Percentiles rank a stretch among this genome's conserved stretches.
These are phyloP conservation scores for Abortiporus biennis DNA, from an alignment of 1,284 basidiomycete species.

Conservation along the genomic window DNA sequence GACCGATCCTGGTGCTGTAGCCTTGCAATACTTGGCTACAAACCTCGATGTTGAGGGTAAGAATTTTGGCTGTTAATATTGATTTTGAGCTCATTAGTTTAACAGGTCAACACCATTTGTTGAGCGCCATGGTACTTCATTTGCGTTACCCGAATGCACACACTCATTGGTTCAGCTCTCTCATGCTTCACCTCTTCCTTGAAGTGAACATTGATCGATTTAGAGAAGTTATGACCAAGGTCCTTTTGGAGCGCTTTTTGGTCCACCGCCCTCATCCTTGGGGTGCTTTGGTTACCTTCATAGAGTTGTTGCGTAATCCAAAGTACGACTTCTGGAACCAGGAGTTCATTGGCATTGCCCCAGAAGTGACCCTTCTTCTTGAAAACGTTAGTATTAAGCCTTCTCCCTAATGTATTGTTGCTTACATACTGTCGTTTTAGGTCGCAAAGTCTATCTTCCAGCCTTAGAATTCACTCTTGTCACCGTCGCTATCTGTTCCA, in stretches of 20 bases:
- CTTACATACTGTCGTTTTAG: slow-evolving; percentile 31
- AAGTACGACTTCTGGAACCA: slow-evolving; percentile 87
- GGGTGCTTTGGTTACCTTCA: slow-evolving; percentile 92
- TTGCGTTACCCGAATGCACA: slow-evolving; percentile 96
- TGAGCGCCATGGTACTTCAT: slow-evolving; percentile 89
- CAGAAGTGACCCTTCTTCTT: slow-evolving; percentile 76
- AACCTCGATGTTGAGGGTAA: slow-evolving; percentile 89
- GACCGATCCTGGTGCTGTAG: slow-evolving; percentile 76
- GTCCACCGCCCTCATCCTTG: slow-evolving; percentile 96
- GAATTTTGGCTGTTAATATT: not conserved
- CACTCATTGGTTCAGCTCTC: slow-evolving; percentile 91
- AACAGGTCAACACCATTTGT: slow-evolving; percentile 86
- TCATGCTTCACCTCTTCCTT: slow-evolving; percentile 83
- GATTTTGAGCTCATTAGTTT: not conserved
- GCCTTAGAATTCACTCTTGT: slow-evolving; percentile 50
- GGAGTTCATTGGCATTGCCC: slow-evolving; percentile 73
- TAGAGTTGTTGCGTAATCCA: slow-evolving; percentile 80
- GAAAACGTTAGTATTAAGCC: slow-evolving; percentile 56
- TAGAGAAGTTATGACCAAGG: slow-evolving; percentile 87
- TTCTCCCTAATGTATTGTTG: slow-evolving; percentile 5
- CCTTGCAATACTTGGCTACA: slow-evolving; percentile 76
- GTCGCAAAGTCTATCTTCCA: slow-evolving; percentile 70
- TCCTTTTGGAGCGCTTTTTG: slow-evolving; percentile 90
- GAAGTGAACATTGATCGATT: slow-evolving; percentile 73
- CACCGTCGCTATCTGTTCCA: slow-evolving; percentile 57